Percentiles rank a stretch among this genome's conserved stretches.
Evolutionary conservation across 192 early-diverging fungal genomes (phyloP).

Genomic region (Piromyces sp.): DNA sequence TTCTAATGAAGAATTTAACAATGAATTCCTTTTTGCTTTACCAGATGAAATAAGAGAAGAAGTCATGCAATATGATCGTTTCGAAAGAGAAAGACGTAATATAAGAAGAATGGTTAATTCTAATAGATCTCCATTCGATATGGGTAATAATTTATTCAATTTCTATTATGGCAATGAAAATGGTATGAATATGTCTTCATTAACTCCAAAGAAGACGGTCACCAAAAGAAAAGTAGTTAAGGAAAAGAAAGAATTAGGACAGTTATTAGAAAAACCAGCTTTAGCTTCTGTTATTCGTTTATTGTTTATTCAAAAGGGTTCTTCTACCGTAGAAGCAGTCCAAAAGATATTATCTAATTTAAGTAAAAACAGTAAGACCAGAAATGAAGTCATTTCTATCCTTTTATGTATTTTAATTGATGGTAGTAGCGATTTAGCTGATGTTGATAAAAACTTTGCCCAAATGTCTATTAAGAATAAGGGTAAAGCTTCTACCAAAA

Average conservation of each 20-base stretch:
- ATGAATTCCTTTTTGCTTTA: conserved; percentile 77
- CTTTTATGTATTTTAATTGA: conserved; percentile 72
- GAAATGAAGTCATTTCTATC: conserved; percentile 66
- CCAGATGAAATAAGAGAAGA: conserved; percentile 81
- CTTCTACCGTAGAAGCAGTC: conserved; percentile 28
- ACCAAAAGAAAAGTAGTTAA: conserved; percentile 12
- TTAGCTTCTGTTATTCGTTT: conserved; percentile 69
- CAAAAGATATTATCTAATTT: conserved; percentile 50
- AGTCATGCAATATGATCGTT: conserved; percentile 50
- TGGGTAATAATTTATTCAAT: neutral
- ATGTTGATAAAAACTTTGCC: conserved; percentile 58
- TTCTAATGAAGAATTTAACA: conserved; percentile 11
- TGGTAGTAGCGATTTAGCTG: conserved; percentile 53
- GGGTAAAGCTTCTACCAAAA: conserved; percentile 17
- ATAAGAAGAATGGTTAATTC: too few relatives aligned
- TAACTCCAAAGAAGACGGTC: conserved; percentile 4
- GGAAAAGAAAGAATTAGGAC: conserved; percentile 43
- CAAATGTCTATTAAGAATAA: conserved; percentile 49
- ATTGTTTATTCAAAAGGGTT: conserved; percentile 51
- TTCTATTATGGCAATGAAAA: neutral
- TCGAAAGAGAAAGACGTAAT: conserved; percentile 47
- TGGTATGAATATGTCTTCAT: neutral
- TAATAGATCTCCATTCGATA: neutral
- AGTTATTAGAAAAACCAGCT: conserved; percentile 65
- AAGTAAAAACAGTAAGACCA: conserved; percentile 74